Conservation (phyloP, 176 grass and related monocot species). For the Lolium multiflorum region DNA sequence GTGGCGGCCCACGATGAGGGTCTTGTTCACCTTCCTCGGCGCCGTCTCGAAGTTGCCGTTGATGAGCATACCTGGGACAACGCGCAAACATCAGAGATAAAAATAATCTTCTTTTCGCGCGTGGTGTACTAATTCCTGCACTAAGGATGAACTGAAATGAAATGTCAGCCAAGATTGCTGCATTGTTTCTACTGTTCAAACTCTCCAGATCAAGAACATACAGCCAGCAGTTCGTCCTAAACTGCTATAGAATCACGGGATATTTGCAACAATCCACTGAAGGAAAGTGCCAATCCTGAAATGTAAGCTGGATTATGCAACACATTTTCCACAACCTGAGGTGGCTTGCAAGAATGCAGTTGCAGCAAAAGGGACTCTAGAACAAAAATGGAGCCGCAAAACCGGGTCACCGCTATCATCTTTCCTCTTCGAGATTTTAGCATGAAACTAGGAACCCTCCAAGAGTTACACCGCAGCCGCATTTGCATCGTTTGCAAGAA, state of each 20-base stretch:
- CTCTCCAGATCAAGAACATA: neutral
- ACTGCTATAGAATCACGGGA: neutral
- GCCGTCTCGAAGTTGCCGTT: slow-evolving; percentile 97
- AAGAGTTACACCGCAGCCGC: neutral
- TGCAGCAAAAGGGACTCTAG: neutral
- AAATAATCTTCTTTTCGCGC: neutral
- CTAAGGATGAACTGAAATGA: neutral
- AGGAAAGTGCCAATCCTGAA: neutral
- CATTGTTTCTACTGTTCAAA: neutral
- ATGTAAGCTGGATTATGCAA: neutral
- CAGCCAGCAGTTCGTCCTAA: neutral
- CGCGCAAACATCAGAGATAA: neutral
- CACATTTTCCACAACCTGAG: neutral
- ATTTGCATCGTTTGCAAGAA: neutral
- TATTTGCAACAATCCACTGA: neutral
- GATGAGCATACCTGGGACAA: slow-evolving; percentile 61
- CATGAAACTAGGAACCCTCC: neutral
- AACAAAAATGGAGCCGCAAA: neutral
- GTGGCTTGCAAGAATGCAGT: slow-evolving; percentile 11
- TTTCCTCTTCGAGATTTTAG: neutral
- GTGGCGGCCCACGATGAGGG: slow-evolving; percentile 85
- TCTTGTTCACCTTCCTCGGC: slow-evolving; percentile 78
- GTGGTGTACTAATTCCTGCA: neutral
- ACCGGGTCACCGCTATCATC: too few relatives aligned
- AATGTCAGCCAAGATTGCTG: neutral